A percentile compares a stretch with the other conserved stretches of the same genome.
phyloP scores from a whole-genome alignment of 2,329 filamentous ascomycete species.

The Xylaria sp. region DNA sequence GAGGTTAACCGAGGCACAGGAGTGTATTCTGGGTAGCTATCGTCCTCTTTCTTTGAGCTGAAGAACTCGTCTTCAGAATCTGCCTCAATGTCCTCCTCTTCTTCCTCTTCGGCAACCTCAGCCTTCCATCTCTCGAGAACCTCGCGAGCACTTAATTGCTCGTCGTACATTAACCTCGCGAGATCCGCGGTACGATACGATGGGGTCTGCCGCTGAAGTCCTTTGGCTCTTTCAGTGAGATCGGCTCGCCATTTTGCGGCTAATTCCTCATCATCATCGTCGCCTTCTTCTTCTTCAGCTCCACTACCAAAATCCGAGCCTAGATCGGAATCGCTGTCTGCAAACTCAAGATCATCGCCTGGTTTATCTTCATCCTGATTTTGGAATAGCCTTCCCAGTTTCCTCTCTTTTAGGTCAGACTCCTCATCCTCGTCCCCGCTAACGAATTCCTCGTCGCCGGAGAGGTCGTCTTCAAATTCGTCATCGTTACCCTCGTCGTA shows the following conservation, averaged over 20 bases:
- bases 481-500: conserved; percentile 60
- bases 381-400: conserved; percentile 70
- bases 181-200: conserved; percentile 85
- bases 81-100: conserved; percentile 70
- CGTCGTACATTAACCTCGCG: conserved; percentile 89
- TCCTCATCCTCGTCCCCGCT: conserved; percentile 68
- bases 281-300: conserved; percentile 49
- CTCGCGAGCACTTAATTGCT: conserved; percentile 77
- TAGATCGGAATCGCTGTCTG: conserved; percentile 96
- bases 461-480: conserved; percentile 62
- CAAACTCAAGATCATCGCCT: conserved; percentile 82
- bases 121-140: conserved; percentile 85
- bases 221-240: conserved; percentile 78
- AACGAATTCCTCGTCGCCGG: conserved; percentile 62
- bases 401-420: conserved; percentile 68
- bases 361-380: conserved; percentile 58
- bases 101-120: conserved; percentile 64
- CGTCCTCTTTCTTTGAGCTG: conserved; percentile 73
- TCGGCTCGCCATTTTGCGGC: conserved; percentile 89
- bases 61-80: conserved; percentile 72
- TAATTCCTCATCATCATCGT: conserved; percentile 79
- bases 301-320: conserved; percentile 70
- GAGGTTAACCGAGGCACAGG: conserved; percentile 73
- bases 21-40: conserved; percentile 78
- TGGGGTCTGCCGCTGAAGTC: conserved; percentile 74